Base-by-base conservation (phyloP, 345 rosid species). In the Cochlearia excelsa region DNA sequence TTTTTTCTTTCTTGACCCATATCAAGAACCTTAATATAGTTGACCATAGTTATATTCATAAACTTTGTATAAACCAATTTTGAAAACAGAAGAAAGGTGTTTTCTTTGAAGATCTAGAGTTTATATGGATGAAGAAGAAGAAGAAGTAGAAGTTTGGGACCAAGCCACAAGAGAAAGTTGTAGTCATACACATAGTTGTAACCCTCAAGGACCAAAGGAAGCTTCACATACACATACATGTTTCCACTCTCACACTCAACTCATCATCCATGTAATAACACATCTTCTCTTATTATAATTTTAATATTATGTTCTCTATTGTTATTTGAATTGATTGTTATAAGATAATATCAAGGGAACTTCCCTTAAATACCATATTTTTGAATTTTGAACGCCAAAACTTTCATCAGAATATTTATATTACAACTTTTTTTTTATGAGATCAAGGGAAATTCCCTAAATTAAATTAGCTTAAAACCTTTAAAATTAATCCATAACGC, bases 131-230 rank as follows among this genome's bases (percentile, higher is more conserved):
- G 48, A 70, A 16, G 69, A 56, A 35, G 69, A 56, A 35, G 23
- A 16, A 16, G 69, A 69, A 42, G 41, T n/a, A 42, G 26, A 57
- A 38, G 47, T 10, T 56, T 27, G 26, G 43, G 39, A 16, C 38
- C n/a, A 26, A 39, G 42, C 46, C 50, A 27, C 59, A 4, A 75
- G 59, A 68, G 77, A 84, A 8, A 16, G 23, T 16, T 86, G 94
- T 57, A 79, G 80, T 30, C 94, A 86, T 74, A 84, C 86, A 16
- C 96, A 88, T 69, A 79, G 90, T 30, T 86, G 96, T 69, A 84
- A 81, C 49, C 90, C 83, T 29, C 85, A 82, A 10, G 91, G 84
- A 3, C 88, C 93, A 29, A 70, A 71, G 1, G 84, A 71, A 47
- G 71, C 80, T 1, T 62, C 56, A 5, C 91, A 84, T 65, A 70